Evolutionary conservation across 441 rosid species (phyloP), one percentile per base, ranked within the genome.

Genomic region (Viola pubescens): DNA sequence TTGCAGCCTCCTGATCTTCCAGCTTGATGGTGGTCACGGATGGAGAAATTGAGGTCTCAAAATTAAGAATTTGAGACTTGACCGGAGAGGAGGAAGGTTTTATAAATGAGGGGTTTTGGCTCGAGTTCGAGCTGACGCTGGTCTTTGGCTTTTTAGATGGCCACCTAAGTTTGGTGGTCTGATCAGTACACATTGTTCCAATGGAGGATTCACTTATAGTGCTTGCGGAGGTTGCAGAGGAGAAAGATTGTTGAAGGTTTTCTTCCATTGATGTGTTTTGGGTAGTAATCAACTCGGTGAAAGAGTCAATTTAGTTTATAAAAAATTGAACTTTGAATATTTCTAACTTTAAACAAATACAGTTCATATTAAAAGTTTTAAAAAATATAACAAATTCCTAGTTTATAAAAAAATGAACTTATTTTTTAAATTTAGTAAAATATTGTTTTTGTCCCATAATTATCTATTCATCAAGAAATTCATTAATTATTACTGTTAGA

Each of bases 21-120:
- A 67, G 70, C 52, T 65, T 68, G 37, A 64, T 9, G n/a, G n/a
- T 9, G 53, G 39, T 6, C 3, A 55, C 52, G 34, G 74, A 43
- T 52, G 11, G 49, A 4, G 70, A 58, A 66, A 45, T 50, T 1
- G 65, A 12, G 48, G 52, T 64, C 48, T 66, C 60, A 12, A 81
- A 76, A 43, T 77, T 70, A 43, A 76, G 69, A 11, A 77, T 38
- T 13, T 75, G 77, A 43, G 76, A 51, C n/a, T n/a, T n/a, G n/a
- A n/a, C n/a, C n/a, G 73, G 8, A 4, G 74, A 65, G 46, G 74
- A 64, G 48, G 74, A 64, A 57, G 72, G 45, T 45, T 54, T 67
- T 0, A 64, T 63, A 0, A 66, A 60, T 13, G n/a, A n/a, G n/a
- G n/a, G n/a, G n/a, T 42, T 37, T 34, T 41, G 63, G 5, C 58